Percentiles rank a stretch among this genome's conserved stretches.
Evolutionary conservation across 305 asterid genomes (phyloP).

Genomic region (Fraxinus platypoda): DNA sequence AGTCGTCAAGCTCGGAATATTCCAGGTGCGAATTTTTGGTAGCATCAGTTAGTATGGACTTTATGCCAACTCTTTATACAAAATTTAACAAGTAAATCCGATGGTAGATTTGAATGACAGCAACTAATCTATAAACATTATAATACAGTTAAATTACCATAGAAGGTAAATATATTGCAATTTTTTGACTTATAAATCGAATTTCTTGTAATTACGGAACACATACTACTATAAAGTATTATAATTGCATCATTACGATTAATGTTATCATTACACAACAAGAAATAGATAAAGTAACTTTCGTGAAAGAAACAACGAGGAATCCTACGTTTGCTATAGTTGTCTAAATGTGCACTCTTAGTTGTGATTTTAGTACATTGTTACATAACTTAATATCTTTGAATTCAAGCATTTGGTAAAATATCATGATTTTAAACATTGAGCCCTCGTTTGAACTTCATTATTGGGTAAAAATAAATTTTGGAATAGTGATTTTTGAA

Average conservation of each 20-base stretch:
- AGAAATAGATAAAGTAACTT: neutral
- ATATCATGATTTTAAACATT: neutral
- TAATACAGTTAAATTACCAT: neutral
- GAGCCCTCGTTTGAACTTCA: too few species aligned
- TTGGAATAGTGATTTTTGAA: too few species aligned
- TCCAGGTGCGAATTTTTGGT: too few species aligned
- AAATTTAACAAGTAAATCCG: neutral
- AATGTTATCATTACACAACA: neutral
- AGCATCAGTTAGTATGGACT: neutral
- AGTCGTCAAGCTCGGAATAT: too few species aligned
- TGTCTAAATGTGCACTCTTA: neutral
- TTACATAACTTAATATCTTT: neutral
- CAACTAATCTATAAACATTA: neutral
- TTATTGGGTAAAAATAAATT: too few species aligned
- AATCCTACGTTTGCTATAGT: neutral
- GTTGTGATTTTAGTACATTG: neutral
- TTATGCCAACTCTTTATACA: neutral
- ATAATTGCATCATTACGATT: neutral
- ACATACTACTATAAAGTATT: neutral
- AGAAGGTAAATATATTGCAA: neutral
- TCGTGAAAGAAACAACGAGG: neutral
- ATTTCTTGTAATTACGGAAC: neutral
- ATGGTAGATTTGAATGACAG: neutral
- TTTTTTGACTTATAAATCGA: neutral
- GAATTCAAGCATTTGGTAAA: neutral